Conservation (phyloP, 2,329 filamentous ascomycete species). For the Exophiala calicioides region DNA sequence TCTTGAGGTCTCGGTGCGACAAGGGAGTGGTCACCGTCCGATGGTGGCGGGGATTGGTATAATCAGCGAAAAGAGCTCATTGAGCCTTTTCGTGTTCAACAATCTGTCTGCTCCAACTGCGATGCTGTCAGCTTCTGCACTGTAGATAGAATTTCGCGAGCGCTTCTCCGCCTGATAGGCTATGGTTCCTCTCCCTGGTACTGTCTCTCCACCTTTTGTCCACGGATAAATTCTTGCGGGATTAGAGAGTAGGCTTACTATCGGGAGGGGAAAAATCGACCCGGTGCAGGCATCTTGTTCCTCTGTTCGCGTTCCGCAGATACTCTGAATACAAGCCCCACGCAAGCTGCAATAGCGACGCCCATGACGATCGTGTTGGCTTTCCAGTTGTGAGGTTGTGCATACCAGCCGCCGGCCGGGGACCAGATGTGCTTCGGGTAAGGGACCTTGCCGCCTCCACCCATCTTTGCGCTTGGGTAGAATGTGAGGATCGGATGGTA, state of each 20-base stretch:
- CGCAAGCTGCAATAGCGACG: constrained; percentile 67
- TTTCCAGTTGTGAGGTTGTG: constrained; percentile 93
- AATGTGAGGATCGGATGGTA: not conserved
- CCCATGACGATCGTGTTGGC: constrained; percentile 80
- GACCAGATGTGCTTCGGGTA: constrained; percentile 96
- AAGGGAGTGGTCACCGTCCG: too few relatives aligned
- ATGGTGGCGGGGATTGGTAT: too few relatives aligned
- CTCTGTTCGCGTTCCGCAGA: constrained; percentile 74
- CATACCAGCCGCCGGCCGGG: constrained; percentile 95
- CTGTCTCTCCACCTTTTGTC: constrained; percentile 18
- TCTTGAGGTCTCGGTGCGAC: too few relatives aligned
- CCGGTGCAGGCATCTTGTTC: constrained; percentile 72
- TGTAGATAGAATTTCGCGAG: too few relatives aligned
- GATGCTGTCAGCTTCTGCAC: constrained; percentile 13
- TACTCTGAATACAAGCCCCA: constrained; percentile 67
- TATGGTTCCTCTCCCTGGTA: too few relatives aligned
- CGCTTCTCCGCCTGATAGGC: too few relatives aligned
- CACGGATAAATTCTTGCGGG: not conserved
- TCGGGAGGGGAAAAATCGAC: constrained; percentile 80
- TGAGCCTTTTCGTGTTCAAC: constrained; percentile 65
- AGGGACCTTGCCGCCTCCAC: constrained; percentile 78
- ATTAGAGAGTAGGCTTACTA: constrained; percentile 60
- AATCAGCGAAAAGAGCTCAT: too few relatives aligned
- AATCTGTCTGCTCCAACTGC: constrained; percentile 71
- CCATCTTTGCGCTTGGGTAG: constrained; percentile 46